phyloP scores from a whole-genome alignment of 106 monocot genomes.

The Phalaenopsis aphrodite region DNA sequence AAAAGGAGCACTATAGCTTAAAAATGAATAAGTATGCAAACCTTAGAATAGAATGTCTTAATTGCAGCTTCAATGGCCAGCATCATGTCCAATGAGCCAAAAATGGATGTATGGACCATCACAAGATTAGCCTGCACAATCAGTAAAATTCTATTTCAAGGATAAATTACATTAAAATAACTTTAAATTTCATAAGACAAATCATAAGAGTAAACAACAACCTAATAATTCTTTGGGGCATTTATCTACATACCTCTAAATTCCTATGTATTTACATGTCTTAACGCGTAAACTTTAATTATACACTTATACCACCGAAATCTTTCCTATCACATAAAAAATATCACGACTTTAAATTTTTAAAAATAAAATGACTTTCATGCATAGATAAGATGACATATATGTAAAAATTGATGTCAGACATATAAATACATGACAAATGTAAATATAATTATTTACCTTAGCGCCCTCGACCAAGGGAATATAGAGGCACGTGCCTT shows the following conservation, averaged over 20 bases:
- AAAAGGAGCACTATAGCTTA: neutral
- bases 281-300: no score
- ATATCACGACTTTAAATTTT: no score
- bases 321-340: no score
- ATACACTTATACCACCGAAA: no score
- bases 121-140: conserved; percentile 26
- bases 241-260: no score
- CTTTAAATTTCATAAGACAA: neutral
- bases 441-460: conserved; percentile 6
- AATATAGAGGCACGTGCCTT: neutral
- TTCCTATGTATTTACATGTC: no score
- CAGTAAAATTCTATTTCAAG: neutral
- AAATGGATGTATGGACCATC: conserved; percentile 18
- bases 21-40: conserved; percentile 5
- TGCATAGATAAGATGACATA: no score
- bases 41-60: conserved; percentile 33
- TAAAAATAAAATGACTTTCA: no score
- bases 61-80: conserved; percentile 29
- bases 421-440: neutral
- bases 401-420: no score
- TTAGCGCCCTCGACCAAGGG: conserved; percentile 15
- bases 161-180: neutral
- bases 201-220: neutral
- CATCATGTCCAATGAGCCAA: conserved; percentile 26
- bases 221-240: neutral